These are phyloP conservation scores for Trichopus zeylanicus DNA, from an alignment of 116 monocot genomes.

Conservation along the genomic window DNA sequence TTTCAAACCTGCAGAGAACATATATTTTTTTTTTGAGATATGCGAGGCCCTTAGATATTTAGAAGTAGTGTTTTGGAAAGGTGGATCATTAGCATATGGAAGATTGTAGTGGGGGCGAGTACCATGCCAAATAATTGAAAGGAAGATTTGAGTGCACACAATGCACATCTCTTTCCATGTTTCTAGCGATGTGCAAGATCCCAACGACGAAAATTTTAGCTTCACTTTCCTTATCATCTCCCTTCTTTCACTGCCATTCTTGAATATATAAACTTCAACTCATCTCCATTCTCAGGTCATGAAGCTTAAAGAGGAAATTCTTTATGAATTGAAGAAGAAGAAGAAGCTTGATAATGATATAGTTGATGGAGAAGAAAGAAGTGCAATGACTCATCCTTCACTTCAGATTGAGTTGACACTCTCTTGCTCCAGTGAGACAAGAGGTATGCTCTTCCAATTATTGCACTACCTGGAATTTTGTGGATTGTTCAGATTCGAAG, in stretches of 20 bases:
- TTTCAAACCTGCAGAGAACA: too few species aligned
- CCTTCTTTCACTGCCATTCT: background rate
- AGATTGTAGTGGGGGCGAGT: too few species aligned
- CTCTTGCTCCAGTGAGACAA: background rate
- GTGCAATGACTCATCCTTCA: background rate
- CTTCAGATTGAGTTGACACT: background rate
- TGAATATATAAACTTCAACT: too few species aligned
- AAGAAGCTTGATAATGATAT: too few species aligned
- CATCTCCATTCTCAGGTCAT: too few species aligned
- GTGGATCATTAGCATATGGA: too few species aligned
- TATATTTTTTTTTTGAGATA: too few species aligned
- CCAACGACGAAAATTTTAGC: background rate
- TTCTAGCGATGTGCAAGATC: background rate
- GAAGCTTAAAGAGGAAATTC: too few species aligned
- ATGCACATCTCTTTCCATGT: constrained; percentile 2
- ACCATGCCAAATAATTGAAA: constrained; percentile 1
- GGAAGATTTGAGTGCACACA: background rate
- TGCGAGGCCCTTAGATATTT: too few species aligned
- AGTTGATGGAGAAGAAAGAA: background rate
- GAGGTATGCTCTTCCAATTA: too few species aligned
- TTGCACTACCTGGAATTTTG: background rate
- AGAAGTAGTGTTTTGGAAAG: background rate
- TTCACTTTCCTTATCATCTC: background rate
- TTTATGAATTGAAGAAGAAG: too few species aligned
- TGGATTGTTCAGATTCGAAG: background rate